Percentiles rank a stretch among this genome's conserved stretches.
phyloP scores from a whole-genome alignment of 75 land plant species.

The Selaginella tamariscina region DNA sequence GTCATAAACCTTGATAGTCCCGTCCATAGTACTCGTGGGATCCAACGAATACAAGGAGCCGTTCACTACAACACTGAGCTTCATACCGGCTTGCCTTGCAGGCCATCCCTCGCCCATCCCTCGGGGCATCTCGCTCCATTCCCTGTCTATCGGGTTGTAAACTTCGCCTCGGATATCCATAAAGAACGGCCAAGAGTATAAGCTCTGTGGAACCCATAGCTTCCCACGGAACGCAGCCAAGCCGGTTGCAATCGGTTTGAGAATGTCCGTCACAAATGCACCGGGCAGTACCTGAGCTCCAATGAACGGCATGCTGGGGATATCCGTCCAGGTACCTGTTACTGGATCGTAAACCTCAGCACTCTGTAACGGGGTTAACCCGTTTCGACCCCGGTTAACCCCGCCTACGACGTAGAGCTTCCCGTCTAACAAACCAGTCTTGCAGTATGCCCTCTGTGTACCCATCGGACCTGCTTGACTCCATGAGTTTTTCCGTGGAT shows the following conservation, averaged over 20 bases:
- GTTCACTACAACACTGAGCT: constrained; percentile 74
- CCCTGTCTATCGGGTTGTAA: constrained; percentile 57
- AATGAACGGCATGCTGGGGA: constrained; percentile 85
- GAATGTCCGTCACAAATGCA: constrained; percentile 70
- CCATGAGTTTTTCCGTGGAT: constrained; percentile 70
- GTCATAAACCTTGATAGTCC: constrained; percentile 81
- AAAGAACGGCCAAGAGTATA: constrained; percentile 98
- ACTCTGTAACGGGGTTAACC: constrained; percentile 79
- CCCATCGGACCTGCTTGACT: constrained; percentile 62
- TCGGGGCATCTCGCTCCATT: constrained; percentile 82
- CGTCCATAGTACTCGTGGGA: constrained; percentile 70
- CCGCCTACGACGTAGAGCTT: constrained; percentile 97
- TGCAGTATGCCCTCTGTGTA: constrained; percentile 79
- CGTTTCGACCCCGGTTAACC: constrained; percentile 61
- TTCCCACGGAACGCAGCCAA: constrained; percentile 68
- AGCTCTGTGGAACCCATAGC: constrained; percentile 83
- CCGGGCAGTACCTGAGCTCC: constrained; percentile 68
- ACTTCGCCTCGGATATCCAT: constrained; percentile 75
- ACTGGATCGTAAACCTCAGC: constrained; percentile 88
- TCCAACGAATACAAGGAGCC: constrained; percentile 84
- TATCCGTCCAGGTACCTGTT: constrained; percentile 49
- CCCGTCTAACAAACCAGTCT: constrained; percentile 59
- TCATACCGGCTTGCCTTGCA: constrained; percentile 85
- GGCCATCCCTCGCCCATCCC: constrained; percentile 99
- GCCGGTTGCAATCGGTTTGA: constrained; percentile 98